A percentile compares a stretch with the other conserved stretches of the same genome.
Conservation (phyloP, 2,329 filamentous ascomycete species). For the Bretziella fagacearum region DNA sequence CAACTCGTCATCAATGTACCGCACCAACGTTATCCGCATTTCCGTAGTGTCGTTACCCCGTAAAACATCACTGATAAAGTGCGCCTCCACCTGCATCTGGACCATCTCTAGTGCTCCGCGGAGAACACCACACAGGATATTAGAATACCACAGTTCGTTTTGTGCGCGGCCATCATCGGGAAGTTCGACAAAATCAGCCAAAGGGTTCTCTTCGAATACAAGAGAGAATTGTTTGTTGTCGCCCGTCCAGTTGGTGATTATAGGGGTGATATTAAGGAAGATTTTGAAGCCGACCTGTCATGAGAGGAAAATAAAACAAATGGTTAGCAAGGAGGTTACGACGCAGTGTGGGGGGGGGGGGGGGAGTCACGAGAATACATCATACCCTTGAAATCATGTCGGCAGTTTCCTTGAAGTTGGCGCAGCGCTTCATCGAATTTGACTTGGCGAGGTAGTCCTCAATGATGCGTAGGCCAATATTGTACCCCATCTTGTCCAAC, state of each 20-base stretch:
- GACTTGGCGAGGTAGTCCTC: conserved; percentile 97
- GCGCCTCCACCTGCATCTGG: conserved; percentile 96
- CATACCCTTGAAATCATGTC: conserved; percentile 85
- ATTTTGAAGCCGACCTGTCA: conserved; percentile 91
- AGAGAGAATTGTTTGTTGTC: conserved; percentile 95
- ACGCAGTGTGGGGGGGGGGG: not conserved
- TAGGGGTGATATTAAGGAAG: conserved; percentile 90
- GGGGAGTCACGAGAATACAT: not conserved
- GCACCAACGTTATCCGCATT: conserved; percentile 80
- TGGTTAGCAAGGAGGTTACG: not conserved
- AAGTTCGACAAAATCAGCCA: conserved; percentile 93
- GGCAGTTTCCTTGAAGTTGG: conserved; percentile 87
- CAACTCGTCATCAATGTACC: conserved; percentile 95
- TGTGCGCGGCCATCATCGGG: conserved; percentile 91
- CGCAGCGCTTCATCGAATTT: conserved; percentile 71
- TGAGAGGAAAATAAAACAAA: not conserved
- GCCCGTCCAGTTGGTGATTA: conserved; percentile 85
- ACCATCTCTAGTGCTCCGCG: conserved; percentile 94
- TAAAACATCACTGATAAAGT: conserved; percentile 86
- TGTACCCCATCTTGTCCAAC: conserved; percentile 97
- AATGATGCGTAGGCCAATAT: conserved; percentile 87
- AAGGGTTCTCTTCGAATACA: conserved; percentile 89
- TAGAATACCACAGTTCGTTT: conserved; percentile 96
- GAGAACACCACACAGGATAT: conserved; percentile 86
- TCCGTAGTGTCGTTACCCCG: conserved; percentile 92